Evolutionary conservation across 345 rosid species (phyloP), one percentile per base, ranked within the genome.

Genomic region (Bretschneidera sinensis): DNA sequence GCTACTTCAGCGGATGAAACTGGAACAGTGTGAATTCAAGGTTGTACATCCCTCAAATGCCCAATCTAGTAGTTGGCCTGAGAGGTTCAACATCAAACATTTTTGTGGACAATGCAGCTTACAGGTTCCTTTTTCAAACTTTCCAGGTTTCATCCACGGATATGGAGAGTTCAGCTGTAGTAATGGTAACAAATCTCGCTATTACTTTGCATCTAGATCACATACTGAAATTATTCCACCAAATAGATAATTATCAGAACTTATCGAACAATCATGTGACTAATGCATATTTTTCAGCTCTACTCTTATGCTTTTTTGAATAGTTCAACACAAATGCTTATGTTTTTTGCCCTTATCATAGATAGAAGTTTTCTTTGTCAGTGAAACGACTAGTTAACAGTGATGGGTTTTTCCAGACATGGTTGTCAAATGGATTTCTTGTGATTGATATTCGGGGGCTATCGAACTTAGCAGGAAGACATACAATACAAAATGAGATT

Each of bases 121-220:
- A 84, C 35, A 62, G 74, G 25, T 79, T 85, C 66, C 74, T 72
- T 19, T 68, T 51, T 55, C 19, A 66, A 28, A 55, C 51, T 23
- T 79, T 79, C 33, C 51, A 61, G 24, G 85, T 79, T 63, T 78
- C 85, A 24, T 75, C 87, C 0, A 59, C 69, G 0, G 85, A 84
- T 11, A 79, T 72, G 82, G 90, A 81, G 76, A 79, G 80, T 54
- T 64, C 77, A 69, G 83, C 83, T 21, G 83, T 78, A 31, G 83
- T 71, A 15, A 81, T 76, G 85, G 85, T 70, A 68, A 51, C 35
- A 11, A 21, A 48, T 24, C 28, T 47, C 19, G 5, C 43, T 25
- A 43, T n/a, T n/a, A n/a, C n/a, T n/a, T n/a, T n/a, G n/a, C n/a
- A n/a, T n/a, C n/a, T n/a, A n/a, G n/a, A n/a, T n/a, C n/a, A n/a